Conservation (phyloP, 2,329 filamentous ascomycete species). For the Nigrospora osmanthi region DNA sequence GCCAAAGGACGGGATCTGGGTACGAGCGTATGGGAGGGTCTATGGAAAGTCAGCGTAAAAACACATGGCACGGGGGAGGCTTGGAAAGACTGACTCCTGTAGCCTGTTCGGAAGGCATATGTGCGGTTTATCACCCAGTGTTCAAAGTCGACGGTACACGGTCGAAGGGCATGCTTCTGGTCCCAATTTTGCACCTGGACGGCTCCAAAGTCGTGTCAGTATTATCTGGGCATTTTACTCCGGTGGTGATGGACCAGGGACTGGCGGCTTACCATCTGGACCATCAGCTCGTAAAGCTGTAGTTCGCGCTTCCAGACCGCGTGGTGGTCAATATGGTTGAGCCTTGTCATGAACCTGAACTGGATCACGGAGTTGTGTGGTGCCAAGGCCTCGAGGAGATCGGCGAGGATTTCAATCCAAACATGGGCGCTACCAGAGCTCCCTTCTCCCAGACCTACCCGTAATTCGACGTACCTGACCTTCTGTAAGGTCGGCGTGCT, state of each 20-base stretch:
- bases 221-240: too few relatives aligned
- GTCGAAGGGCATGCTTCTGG: conserved; percentile 13
- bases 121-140: conserved; percentile 17
- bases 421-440: conserved; percentile 13
- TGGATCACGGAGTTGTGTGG: conserved; percentile 16
- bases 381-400: conserved; percentile 17
- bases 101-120: conserved; percentile 16
- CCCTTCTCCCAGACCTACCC: conserved; percentile 20
- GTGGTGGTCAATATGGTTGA: conserved; percentile 11
- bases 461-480: conserved; percentile 20
- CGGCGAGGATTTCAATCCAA: conserved; percentile 17
- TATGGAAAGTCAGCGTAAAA: conserved; percentile 8
- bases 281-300: conserved; percentile 10
- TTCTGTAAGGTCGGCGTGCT: conserved; percentile 21
- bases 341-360: conserved; percentile 21
- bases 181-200: conserved; percentile 15
- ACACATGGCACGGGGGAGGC: background rate
- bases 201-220: background rate
- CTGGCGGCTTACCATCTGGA: conserved; percentile 10
- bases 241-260: background rate
- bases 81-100: conserved; percentile 14
- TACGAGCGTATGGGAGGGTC: conserved; percentile 17
- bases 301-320: conserved; percentile 14
- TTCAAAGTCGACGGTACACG: conserved; percentile 15
- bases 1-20: conserved; percentile 20